Evolutionary conservation across 2,329 filamentous ascomycete genomes (phyloP).

Genomic region (Claviceps pazoutovae): DNA sequence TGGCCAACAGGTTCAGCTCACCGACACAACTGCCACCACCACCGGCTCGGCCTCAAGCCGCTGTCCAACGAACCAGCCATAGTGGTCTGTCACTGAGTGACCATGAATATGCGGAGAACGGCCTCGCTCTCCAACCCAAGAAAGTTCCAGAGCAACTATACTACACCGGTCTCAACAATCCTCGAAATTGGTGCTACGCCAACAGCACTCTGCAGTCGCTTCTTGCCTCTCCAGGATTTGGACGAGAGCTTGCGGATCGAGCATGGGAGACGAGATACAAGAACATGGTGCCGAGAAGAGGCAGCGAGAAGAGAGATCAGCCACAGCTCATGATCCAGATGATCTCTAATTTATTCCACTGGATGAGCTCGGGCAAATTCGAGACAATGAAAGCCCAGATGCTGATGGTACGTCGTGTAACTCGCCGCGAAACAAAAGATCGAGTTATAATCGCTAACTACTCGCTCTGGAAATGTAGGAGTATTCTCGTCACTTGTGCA

Average conservation of each 20-base stretch:
- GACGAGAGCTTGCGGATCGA: slow-evolving; percentile 45
- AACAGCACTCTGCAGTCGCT: slow-evolving; percentile 81
- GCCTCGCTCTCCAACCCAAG: slow-evolving; percentile 23
- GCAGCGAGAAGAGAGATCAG: slow-evolving; percentile 36
- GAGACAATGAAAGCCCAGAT: slow-evolving; percentile 38
- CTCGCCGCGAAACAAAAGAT: neutral
- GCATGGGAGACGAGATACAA: slow-evolving; percentile 50
- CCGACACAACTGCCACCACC: slow-evolving; percentile 38
- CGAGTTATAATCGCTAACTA: neutral
- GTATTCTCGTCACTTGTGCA: slow-evolving; percentile 33
- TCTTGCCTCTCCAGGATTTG: slow-evolving; percentile 57
- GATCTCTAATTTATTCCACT: slow-evolving; percentile 43
- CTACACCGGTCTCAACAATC: slow-evolving; percentile 60
- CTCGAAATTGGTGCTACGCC: slow-evolving; percentile 77
- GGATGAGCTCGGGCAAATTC: slow-evolving; percentile 39
- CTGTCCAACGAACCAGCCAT: slow-evolving; percentile 59
- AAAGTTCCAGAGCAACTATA: slow-evolving; percentile 29
- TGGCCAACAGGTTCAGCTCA: slow-evolving; percentile 23
- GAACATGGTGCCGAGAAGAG: slow-evolving; percentile 43
- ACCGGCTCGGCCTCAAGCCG: slow-evolving; percentile 53
- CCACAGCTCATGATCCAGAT: slow-evolving; percentile 48
- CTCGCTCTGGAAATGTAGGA: slow-evolving; percentile 24
- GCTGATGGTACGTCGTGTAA: slow-evolving; percentile 36
- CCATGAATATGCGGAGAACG: slow-evolving; percentile 17
- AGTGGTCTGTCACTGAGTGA: slow-evolving; percentile 48